phyloP scores from a whole-genome alignment of 257 asterid species.

The Orobanche coerulescens region DNA sequence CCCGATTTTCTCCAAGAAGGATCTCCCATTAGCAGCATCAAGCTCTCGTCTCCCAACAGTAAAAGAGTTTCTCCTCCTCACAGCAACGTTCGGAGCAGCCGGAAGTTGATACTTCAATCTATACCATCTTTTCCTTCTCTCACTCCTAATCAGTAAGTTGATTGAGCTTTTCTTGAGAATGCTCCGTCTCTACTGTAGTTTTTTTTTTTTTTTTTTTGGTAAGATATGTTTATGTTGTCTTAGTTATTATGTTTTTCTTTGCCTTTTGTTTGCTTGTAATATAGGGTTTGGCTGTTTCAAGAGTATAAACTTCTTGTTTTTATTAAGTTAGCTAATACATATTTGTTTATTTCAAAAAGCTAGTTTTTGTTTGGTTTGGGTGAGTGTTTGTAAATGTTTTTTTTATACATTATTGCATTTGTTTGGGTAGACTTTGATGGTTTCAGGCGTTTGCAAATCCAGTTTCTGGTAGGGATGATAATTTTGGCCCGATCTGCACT shows the following conservation, averaged over 20 bases:
- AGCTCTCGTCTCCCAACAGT: conserved; percentile 65
- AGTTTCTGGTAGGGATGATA: too few species aligned
- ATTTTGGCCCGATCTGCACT: too few species aligned
- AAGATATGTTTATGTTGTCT: conserved; percentile 19
- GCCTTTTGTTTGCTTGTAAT: conserved; percentile 22
- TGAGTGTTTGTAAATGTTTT: too few species aligned
- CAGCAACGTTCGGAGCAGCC: conserved; percentile 36
- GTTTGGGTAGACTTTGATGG: too few species aligned
- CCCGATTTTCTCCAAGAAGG: conserved; percentile 61
- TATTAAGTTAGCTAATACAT: neutral
- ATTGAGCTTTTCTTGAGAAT: neutral
- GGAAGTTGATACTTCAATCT: conserved; percentile 65
- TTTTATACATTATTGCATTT: too few species aligned
- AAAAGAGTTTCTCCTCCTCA: conserved; percentile 78
- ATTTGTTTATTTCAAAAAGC: neutral
- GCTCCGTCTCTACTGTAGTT: conserved; percentile 21
- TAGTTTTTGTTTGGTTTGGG: neutral
- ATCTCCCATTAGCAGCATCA: conserved; percentile 43
- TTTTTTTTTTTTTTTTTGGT: conserved; percentile 19
- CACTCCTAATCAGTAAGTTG: conserved; percentile 38
- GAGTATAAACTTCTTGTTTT: conserved; percentile 29
- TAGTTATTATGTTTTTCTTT: neutral
- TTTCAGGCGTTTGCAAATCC: too few species aligned
- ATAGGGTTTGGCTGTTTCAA: conserved; percentile 16
- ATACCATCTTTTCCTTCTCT: conserved; percentile 69